Evolutionary conservation across 2,329 filamentous ascomycete species (phyloP).

Genomic region (Ceratocystis papillata): DNA sequence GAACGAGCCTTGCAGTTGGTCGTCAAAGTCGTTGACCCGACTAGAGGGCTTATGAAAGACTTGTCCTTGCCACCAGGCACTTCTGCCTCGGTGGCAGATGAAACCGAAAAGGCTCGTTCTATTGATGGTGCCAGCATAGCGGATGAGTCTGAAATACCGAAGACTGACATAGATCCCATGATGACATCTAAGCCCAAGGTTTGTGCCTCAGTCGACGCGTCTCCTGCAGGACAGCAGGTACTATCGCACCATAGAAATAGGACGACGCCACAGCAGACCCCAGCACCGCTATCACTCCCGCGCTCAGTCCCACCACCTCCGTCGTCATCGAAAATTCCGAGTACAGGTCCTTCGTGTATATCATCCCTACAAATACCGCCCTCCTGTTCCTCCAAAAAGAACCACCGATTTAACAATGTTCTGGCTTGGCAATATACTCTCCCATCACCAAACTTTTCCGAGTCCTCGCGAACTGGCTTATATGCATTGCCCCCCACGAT

Average conservation of each 20-base stretch:
- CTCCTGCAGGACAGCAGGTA: neutral
- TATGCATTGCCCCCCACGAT: conserved; percentile 10
- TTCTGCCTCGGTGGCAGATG: neutral
- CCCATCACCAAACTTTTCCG: conserved; percentile 19
- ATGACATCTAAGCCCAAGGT: neutral
- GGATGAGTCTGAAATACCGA: neutral
- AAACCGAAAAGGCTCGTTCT: neutral
- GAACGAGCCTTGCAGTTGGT: conserved; percentile 20
- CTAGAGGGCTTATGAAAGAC: neutral
- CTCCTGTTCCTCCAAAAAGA: neutral
- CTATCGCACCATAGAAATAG: neutral
- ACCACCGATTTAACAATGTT: conserved; percentile 9
- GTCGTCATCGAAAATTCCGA: neutral
- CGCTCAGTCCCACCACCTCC: neutral
- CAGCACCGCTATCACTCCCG: neutral
- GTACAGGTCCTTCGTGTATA: neutral
- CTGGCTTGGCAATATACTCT: conserved; percentile 19
- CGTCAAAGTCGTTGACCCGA: conserved; percentile 16
- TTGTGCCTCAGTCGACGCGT: neutral
- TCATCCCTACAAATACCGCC: conserved; percentile 3
- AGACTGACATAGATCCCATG: too few species aligned
- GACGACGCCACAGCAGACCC: neutral
- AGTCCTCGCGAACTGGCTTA: conserved; percentile 4
- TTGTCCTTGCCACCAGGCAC: neutral
- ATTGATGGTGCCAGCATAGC: neutral